These are phyloP conservation scores for Aegilops umbellulata DNA, from an alignment of 176 grass and related monocot species.

Conservation along the genomic window DNA sequence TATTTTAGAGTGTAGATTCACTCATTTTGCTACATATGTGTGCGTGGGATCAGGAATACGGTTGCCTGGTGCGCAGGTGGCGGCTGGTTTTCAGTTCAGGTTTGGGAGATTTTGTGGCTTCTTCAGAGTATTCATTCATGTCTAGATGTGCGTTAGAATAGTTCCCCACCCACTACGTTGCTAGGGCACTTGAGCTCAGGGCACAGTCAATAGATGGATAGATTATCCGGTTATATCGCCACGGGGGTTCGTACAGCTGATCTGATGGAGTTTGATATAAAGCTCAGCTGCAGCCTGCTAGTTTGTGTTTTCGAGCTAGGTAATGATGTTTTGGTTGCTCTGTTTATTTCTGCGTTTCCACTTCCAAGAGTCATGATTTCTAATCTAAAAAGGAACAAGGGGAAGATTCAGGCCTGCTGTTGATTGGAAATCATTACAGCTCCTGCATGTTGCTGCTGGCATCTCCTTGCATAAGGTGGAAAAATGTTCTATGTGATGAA, in stretches of 20 bases:
- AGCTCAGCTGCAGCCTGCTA: neutral
- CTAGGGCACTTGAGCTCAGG: neutral
- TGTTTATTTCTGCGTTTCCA: neutral
- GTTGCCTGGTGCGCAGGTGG: neutral
- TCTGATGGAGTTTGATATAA: neutral
- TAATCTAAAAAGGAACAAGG: neutral
- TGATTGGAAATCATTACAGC: neutral
- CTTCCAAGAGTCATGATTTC: neutral
- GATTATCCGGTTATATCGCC: neutral
- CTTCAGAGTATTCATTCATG: neutral
- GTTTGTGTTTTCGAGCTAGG: neutral
- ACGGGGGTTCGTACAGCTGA: neutral
- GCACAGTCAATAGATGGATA: neutral
- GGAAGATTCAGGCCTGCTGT: neutral
- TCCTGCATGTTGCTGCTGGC: neutral
- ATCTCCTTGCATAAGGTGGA: neutral
- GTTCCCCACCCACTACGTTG: neutral
- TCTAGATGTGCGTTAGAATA: neutral
- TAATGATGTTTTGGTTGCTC: neutral
- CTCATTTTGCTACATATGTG: too few relatives aligned
- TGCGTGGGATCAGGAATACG: neutral
- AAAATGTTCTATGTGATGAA: neutral
- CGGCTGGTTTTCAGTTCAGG: neutral
- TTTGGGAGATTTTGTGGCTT: neutral
- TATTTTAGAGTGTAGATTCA: too few relatives aligned